phyloP scores from a whole-genome alignment of 352 stramenopile genomes.

The Phytophthora crassamura region DNA sequence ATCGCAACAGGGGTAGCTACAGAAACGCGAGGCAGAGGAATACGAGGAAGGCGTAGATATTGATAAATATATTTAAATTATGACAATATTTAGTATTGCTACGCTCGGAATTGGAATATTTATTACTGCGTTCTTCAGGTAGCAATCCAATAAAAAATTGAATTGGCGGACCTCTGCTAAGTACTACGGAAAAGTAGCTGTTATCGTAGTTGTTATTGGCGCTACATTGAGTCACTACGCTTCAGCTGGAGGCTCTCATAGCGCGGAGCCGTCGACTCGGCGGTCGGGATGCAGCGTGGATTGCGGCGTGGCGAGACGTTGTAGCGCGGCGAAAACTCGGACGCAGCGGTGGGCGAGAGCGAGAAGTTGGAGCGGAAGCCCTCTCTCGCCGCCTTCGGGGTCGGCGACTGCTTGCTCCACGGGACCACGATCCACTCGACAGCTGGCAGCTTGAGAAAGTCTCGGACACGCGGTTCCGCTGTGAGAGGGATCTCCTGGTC shows the following conservation, averaged over 20 bases:
- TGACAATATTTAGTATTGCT: no score
- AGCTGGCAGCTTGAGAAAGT: conserved; percentile 69
- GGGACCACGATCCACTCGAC: conserved; percentile 79
- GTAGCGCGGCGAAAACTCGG: conserved; percentile 39
- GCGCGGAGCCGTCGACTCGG: conserved; percentile 21
- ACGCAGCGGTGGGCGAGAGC: conserved; percentile 30
- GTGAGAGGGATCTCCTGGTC: conserved; percentile 74
- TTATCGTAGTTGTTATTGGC: conserved; percentile 6
- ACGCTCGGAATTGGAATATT: no score
- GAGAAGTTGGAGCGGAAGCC: conserved; percentile 34
- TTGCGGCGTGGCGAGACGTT: conserved; percentile 34
- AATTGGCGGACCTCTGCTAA: no score
- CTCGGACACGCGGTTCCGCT: conserved; percentile 67
- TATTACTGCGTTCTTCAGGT: no score
- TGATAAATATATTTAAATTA: no score
- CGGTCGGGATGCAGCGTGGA: conserved; percentile 13
- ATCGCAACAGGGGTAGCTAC: no score
- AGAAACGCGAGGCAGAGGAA: no score
- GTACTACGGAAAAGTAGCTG: no score
- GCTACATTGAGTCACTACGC: conserved; percentile 67
- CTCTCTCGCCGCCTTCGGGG: conserved; percentile 14
- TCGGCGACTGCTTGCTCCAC: conserved; percentile 39
- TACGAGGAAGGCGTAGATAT: no score
- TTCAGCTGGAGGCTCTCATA: conserved; percentile 46
- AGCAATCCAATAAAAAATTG: no score